These are phyloP conservation scores for Coemansia sp. DNA, from an alignment of 192 early-diverging fungal genomes.

Conservation along the genomic window DNA sequence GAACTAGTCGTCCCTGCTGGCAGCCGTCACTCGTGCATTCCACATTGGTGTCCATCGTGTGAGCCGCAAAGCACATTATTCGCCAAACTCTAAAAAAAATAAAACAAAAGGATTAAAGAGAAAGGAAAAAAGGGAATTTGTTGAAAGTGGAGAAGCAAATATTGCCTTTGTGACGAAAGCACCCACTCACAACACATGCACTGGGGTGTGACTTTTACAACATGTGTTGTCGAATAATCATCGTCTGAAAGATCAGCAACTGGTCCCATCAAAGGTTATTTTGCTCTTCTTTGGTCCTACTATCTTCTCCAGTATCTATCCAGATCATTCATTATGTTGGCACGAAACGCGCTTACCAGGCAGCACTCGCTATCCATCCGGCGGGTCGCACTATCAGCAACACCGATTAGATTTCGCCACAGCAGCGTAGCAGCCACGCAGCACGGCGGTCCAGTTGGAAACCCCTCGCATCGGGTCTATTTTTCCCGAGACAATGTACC, in stretches of 20 bases:
- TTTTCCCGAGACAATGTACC: conserved; percentile 70
- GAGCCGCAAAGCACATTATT: conserved; percentile 9
- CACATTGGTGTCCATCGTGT: conserved; percentile 4
- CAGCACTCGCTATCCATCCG: background rate
- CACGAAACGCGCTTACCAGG: background rate
- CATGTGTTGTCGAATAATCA: background rate
- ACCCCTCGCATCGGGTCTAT: conserved; percentile 31
- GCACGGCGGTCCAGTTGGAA: conserved; percentile 26
- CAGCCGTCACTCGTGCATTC: background rate
- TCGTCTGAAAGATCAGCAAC: background rate
- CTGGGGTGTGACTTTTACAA: background rate
- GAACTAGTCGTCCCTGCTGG: background rate
- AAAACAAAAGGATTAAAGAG: background rate
- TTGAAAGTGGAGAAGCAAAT: background rate
- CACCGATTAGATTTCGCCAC: background rate
- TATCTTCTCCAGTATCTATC: background rate
- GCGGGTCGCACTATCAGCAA: background rate
- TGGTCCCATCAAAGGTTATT: background rate
- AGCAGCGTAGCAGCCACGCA: conserved; percentile 15
- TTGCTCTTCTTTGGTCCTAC: background rate
- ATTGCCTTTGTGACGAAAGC: conserved; percentile 12
- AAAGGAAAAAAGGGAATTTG: background rate
- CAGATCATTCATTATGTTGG: background rate
- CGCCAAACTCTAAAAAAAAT: background rate
- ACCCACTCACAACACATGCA: background rate